Evolutionary conservation across 768 basidiomycete species (phyloP).

Genomic region (Macrolepiota fuliginosa): DNA sequence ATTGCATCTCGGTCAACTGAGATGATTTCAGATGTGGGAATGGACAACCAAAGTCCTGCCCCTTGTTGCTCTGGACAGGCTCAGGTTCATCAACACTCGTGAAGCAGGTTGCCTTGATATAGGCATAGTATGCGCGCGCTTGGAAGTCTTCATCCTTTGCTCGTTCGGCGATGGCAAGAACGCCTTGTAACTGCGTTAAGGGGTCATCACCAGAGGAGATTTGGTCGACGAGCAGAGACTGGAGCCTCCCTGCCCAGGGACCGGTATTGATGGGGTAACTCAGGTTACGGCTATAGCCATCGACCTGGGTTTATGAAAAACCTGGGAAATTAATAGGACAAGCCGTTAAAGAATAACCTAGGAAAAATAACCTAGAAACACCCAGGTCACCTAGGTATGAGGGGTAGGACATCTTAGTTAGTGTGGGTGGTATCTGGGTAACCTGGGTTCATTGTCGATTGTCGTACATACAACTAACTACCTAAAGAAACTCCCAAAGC

Average conservation of each 20-base stretch:
- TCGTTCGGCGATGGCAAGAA: neutral
- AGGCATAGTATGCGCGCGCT: neutral
- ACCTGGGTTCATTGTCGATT: too few species aligned
- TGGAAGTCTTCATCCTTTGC: neutral
- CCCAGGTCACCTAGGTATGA: too few species aligned
- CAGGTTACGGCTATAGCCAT: too few species aligned
- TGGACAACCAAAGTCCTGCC: neutral
- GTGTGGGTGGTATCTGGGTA: too few species aligned
- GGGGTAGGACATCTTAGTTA: too few species aligned
- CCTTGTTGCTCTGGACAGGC: neutral
- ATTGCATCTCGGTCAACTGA: neutral
- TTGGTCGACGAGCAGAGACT: neutral
- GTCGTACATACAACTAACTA: too few species aligned
- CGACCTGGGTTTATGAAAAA: too few species aligned
- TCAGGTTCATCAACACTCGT: neutral
- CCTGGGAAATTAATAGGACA: too few species aligned
- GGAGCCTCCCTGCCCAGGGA: neutral
- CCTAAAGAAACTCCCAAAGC: too few species aligned
- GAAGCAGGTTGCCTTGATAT: neutral
- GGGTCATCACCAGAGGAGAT: neutral
- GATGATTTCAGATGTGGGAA: neutral
- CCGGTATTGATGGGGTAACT: too few species aligned
- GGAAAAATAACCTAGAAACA: too few species aligned
- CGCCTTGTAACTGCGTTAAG: neutral
- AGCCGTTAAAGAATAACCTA: too few species aligned